Conservation (phyloP, 2,329 filamentous ascomycete genomes). For the Esteya vermicola region DNA sequence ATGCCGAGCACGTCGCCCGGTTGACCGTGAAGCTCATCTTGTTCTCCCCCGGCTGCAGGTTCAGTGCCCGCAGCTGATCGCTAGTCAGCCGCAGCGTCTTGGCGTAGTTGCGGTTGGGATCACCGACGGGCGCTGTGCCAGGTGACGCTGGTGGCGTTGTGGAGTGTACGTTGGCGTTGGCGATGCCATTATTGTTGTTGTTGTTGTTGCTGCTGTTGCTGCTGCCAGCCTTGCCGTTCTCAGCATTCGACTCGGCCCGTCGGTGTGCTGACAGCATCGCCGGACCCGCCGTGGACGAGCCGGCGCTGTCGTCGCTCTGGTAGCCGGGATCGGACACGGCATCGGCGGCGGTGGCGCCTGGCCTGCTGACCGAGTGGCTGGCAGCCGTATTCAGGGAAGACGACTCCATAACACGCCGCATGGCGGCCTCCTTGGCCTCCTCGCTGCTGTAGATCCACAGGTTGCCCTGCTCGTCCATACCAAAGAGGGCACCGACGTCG, state of each 20-base stretch:
- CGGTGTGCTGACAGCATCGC: conserved; percentile 31
- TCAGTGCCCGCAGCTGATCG: conserved; percentile 78
- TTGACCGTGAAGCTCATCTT: conserved; percentile 95
- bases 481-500: conserved; percentile 89
- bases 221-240: conserved; percentile 17
- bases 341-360: conserved; percentile 61
- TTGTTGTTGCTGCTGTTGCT: not conserved
- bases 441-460: conserved; percentile 99
- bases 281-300: conserved; percentile 29
- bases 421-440: conserved; percentile 82
- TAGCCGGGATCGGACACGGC: conserved; percentile 87
- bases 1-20: conserved; percentile 77
- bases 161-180: conserved; percentile 27
- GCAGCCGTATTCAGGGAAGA: conserved; percentile 31
- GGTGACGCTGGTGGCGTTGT: conserved; percentile 59
- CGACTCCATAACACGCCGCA: conserved; percentile 45
- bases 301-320: conserved; percentile 67
- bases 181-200: not conserved
- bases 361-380: conserved; percentile 19
- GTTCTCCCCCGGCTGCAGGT: conserved; percentile 76
- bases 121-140: conserved; percentile 41
- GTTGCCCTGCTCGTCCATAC: conserved; percentile 88
- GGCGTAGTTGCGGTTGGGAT: conserved; percentile 77
- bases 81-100: conserved; percentile 93
- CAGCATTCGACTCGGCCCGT: conserved; percentile 53